Evolutionary conservation across 257 asterid genomes (phyloP), one percentile per base, ranked within the genome.

Genomic region (Lithospermum erythrorhizon): DNA sequence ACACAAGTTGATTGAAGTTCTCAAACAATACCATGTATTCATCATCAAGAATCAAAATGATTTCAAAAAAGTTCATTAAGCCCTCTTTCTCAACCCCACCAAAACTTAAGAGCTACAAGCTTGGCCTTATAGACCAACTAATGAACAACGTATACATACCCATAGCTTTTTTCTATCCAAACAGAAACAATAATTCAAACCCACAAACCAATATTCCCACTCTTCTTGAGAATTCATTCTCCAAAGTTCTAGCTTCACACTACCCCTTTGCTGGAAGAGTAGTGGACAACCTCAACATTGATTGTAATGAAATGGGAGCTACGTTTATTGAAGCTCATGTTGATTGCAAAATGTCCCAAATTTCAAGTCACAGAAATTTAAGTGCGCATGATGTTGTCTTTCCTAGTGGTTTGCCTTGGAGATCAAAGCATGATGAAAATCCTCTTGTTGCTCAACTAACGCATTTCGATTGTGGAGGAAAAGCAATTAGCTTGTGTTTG

Each of bases 211-310:
- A 5, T 22, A 35, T 22, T 21, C 19, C 37, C 18, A 61, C 67
- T 21, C 52, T 47, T 21, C 47, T 63, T 6, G 57, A 69, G 45
- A 65, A 29, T 8, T 58, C 69, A 20, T 27, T 27, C 6, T 27
- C 32, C 32, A 27, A 27, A 27, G 32, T 27, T 27, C 32, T 27
- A 27, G 32, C 60, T 0, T 48, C 18, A 17, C 62, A 55, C 53
- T 62, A 62, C 54, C 68, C 73, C 5, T 57, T 41, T 19, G 64
- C 61, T 6, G 74, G 74, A 24, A 35, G 69, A 21, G 35, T 63
- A 14, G 25, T 18, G 3, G 55, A 62, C 24, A 53, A 51, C 20
- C 1, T 9, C 55, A 55, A 6, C 5, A 14, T 62, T 17, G 64
- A 56, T 32, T 69, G 73, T 19, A 62, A 62, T 7, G 68, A 69